Conservation (phyloP, 2,329 filamentous ascomycete species). For the Fusarium phyllophilum region DNA sequence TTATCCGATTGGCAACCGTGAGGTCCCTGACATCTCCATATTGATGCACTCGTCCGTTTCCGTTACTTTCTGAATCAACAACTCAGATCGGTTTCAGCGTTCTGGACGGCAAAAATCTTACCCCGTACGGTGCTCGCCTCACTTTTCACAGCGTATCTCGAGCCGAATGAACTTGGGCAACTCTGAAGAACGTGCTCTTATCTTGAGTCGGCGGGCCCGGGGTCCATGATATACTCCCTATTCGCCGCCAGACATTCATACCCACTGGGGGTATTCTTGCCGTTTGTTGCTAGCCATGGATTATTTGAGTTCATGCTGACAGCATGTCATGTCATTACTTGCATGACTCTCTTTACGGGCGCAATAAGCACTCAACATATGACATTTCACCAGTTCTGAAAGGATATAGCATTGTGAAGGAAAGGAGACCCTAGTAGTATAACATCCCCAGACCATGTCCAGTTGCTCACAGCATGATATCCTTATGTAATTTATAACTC, state of each 20-base stretch:
- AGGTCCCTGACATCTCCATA: background rate
- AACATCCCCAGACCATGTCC: background rate
- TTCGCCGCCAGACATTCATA: background rate
- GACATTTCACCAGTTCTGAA: background rate
- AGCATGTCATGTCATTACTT: background rate
- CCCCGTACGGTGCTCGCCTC: background rate
- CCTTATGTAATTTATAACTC: background rate
- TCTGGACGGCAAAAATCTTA: rapidly evolving
- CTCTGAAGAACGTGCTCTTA: background rate
- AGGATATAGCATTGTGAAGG: background rate
- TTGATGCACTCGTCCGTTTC: background rate
- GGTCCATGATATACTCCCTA: background rate
- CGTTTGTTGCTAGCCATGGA: rapidly evolving
- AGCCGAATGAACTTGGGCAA: background rate
- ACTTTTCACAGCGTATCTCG: background rate
- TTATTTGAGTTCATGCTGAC: background rate
- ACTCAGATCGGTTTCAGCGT: no score
- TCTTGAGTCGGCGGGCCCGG: background rate
- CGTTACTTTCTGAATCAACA: no score
- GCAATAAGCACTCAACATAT: background rate
- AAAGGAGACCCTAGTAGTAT: background rate
- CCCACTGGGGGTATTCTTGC: background rate
- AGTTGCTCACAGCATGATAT: background rate
- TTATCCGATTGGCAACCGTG: background rate
- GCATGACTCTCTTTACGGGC: background rate